Base-by-base conservation (phyloP, 495 filamentous ascomycete species). In the Amniculicola lignicola region DNA sequence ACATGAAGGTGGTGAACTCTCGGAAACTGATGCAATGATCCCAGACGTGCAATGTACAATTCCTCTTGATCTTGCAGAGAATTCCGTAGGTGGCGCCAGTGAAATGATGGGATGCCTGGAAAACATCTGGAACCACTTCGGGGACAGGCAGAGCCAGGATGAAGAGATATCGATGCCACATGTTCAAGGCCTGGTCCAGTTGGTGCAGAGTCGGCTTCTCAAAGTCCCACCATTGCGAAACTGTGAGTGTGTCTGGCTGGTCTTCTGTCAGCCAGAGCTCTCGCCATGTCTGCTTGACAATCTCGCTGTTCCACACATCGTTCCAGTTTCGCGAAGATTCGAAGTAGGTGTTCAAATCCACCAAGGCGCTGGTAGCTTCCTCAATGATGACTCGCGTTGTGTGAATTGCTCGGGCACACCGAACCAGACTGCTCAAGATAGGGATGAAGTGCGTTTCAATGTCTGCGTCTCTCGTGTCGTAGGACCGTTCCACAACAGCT, bases 81-180 rank as follows among this genome's bases (percentile, higher is more conserved):
- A 85, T 77, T 15, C 82, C 82, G 40, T 85, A 86, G 0, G 81
- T 77, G 7, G 81, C 81, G 52, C 79, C 79, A 39, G 81, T 75
- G 57, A 79, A 81, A 65, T 86, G 82, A 42, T 86, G 82, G 0
- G 82, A 84, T 14, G 79, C 79, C 64, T 86, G 82, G 71, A 86
- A 85, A 0, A 85, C 77, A 14, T 70, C 71, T 6, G 82, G 82
- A 22, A 84, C 80, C 52, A 78, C 74, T 33, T 83, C 80, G 0
- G 82, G 82, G 2, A 85, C 75, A 3, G 81, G 82, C 5, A 86
- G 79, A 0, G 81, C 82, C 66, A 85, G 84, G 61, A 86, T 84
- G 68, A 86, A 86, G 37, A 86, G 75, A 57, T 82, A 86, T 1
- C 82, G 76, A 50, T 75, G 80, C 80, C 79, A 86, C 6, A 86